phyloP scores from a whole-genome alignment of 192 early-diverging fungal genomes.

The Spinellus fusiger region DNA sequence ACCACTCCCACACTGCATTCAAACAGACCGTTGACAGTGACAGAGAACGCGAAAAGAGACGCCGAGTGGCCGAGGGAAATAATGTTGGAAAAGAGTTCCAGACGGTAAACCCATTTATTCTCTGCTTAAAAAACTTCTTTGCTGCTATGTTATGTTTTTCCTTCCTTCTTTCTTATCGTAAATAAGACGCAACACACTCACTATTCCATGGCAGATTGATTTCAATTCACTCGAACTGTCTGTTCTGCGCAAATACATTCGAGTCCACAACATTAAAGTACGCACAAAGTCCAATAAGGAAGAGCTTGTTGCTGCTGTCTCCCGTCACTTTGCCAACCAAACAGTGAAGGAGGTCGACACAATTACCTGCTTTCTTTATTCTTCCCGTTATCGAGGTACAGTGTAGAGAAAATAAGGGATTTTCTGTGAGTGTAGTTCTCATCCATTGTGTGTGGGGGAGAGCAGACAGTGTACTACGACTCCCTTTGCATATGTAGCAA shows the following conservation, averaged over 20 bases:
- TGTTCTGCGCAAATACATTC: constrained; percentile 36
- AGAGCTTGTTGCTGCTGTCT: constrained; percentile 34
- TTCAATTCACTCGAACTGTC: constrained; percentile 36
- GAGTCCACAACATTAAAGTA: constrained; percentile 35
- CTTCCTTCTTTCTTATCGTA: too few species aligned
- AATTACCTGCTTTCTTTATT: constrained; percentile 39
- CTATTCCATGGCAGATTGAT: constrained; percentile 39
- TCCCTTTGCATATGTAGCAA: constrained; percentile 12
- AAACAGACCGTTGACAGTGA: constrained; percentile 6
- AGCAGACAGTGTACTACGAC: background rate
- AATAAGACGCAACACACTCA: too few species aligned
- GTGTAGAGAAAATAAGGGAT: background rate
- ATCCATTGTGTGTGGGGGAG: background rate
- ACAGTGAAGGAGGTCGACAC: constrained; percentile 35
- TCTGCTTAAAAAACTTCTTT: background rate
- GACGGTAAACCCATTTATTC: constrained; percentile 4
- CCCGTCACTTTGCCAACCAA: constrained; percentile 34
- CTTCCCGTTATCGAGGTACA: constrained; percentile 37
- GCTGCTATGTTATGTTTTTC: background rate
- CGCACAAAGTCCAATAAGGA: constrained; percentile 26
- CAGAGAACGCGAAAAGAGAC: constrained; percentile 19
- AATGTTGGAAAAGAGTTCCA: constrained; percentile 23
- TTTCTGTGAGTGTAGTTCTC: background rate
- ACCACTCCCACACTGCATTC: background rate
- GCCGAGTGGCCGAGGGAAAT: constrained; percentile 4